phyloP scores from a whole-genome alignment of 2,329 filamentous ascomycete species.

The Fusarium sp. region DNA sequence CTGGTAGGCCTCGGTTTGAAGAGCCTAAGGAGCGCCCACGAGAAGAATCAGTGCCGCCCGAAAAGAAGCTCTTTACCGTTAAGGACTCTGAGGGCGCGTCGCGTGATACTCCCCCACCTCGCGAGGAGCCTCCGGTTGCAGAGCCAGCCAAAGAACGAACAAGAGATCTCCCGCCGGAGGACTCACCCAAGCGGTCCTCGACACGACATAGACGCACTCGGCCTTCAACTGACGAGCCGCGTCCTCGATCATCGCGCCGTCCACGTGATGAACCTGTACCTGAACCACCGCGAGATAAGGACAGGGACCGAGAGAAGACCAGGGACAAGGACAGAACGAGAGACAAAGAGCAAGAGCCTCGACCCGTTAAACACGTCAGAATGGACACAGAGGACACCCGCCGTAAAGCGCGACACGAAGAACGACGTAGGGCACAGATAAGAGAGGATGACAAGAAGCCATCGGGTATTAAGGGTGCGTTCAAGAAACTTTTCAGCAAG shows the following conservation, averaged over 20 bases:
- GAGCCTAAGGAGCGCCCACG: slow-evolving; percentile 48
- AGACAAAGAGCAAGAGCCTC: slow-evolving; percentile 22
- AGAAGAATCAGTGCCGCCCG: slow-evolving; percentile 41
- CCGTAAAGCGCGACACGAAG: slow-evolving; percentile 51
- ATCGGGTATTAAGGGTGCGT: slow-evolving; percentile 48
- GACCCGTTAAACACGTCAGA: slow-evolving; percentile 41
- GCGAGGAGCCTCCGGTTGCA: slow-evolving; percentile 38
- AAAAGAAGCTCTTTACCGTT: slow-evolving; percentile 59
- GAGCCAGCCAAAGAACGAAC: slow-evolving; percentile 41
- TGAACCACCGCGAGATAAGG: slow-evolving; percentile 35
- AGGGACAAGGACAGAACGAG: slow-evolving; percentile 26
- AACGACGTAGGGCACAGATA: slow-evolving; percentile 50
- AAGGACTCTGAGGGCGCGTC: slow-evolving; percentile 55
- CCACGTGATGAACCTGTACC: slow-evolving; percentile 34
- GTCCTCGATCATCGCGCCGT: slow-evolving; percentile 39
- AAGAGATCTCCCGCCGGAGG: slow-evolving; percentile 45
- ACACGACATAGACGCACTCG: slow-evolving; percentile 37
- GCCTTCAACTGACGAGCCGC: slow-evolving; percentile 40
- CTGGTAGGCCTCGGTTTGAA: slow-evolving; percentile 51
- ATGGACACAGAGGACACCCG: slow-evolving; percentile 53
- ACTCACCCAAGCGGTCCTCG: slow-evolving; percentile 50
- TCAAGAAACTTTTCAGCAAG: slow-evolving; percentile 50
- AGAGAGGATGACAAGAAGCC: slow-evolving; percentile 51
- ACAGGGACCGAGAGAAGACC: slow-evolving; percentile 19
- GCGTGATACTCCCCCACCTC: slow-evolving; percentile 43